Base-by-base conservation (phyloP, 768 basidiomycete species). In the Mycena epipterygia region DNA sequence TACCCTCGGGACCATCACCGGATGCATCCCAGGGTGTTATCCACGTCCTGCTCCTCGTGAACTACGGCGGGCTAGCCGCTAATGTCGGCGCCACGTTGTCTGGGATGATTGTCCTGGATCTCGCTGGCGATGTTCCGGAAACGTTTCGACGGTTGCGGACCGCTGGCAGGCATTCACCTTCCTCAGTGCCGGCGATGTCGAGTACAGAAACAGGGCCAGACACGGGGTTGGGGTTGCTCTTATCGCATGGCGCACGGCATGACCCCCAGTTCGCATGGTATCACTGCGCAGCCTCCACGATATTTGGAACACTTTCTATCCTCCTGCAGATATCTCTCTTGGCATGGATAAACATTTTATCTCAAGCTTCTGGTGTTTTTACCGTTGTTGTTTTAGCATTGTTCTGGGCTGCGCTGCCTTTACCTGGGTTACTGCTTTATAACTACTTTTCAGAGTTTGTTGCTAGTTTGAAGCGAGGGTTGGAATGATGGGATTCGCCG, bases 1-100 rank as follows among this genome's bases (percentile, higher is more conserved):
- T 51, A 3, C 62, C 51, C 37, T 17, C 64, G 17, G 55, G n/a
- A 7, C 64, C 53, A 9, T 57, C 55, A 1, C 23, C 39, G 32
- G 14, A 29, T 25, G 44, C 64, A 9, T 46, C 64, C 2, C 32
- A 25, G 25, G n/a, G 25, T 11, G 21, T 63, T 6, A 57, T 65
- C 6, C 41, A 25, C 55, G 44, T 55, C 32, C 32, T 65, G 33
- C 32, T 48, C 32, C 64, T 65, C 25, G 64, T 48, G 16, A 65
- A 55, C 44, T 65, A 65, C 55, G 64, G 64, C 1, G 64, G 64
- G 3, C 23, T 65, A 13, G 2, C 42, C 5, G 41, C 57, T 12
- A 63, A 63, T 23, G 62, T 63, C 25, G 64, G 55, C 30, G 58
- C 64, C 32, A 55, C 64, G 29, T n/a, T 65, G 42, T 65, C 64